Evolutionary conservation across 2,329 filamentous ascomycete genomes (phyloP), one percentile per base, ranked within the genome.

Genomic region (Aspergillus pseudonomiae): DNA sequence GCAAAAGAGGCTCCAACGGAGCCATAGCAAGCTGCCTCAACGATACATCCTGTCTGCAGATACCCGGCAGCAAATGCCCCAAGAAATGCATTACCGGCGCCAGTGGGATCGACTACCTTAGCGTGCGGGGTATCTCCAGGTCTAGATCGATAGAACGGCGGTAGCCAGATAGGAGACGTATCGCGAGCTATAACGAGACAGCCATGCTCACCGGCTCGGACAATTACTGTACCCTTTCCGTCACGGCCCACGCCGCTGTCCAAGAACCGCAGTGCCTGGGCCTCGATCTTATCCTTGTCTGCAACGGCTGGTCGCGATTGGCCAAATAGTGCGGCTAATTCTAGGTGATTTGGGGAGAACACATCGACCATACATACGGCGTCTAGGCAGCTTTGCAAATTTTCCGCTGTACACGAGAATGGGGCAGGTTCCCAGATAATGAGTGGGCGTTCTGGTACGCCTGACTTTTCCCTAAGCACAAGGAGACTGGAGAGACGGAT

Each of bases 331-430:
- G 28, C 61, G 16, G 67, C 65, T 6, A 79, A 61, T 48, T 79
- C 77, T n/a, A 78, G 68, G 52, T 79, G 77, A 59, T 79, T 79
- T 3, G 77, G 78, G 11, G 75, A 77, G 61, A 79, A 75, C 6
- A 79, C 66, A 39, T 77, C 72, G 0, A 79, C 75, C 1, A 67
- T 21, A 6, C 16, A 16, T 36, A 60, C 63, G 10, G 65, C 65
- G 7, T 65, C 57, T 6, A 74, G 36, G 57, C 63, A 70, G 19
- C 48, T 52, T 61, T 67, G 26, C 46, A 75, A 41, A 67, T 74
- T 65, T 48, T 71, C 60, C 52, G 46, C 63, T 65, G 68, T 52
- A 64, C 69, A 62, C 26, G 63, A 67, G 5, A 65, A 64, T 0
- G 71, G 70, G 12, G 68, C 65, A 3, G 70, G 72, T 41, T 74